Evolutionary conservation across 2,329 filamentous ascomycete species (phyloP), one percentile per base, ranked within the genome.

Genomic region (Cercospora sp.): DNA sequence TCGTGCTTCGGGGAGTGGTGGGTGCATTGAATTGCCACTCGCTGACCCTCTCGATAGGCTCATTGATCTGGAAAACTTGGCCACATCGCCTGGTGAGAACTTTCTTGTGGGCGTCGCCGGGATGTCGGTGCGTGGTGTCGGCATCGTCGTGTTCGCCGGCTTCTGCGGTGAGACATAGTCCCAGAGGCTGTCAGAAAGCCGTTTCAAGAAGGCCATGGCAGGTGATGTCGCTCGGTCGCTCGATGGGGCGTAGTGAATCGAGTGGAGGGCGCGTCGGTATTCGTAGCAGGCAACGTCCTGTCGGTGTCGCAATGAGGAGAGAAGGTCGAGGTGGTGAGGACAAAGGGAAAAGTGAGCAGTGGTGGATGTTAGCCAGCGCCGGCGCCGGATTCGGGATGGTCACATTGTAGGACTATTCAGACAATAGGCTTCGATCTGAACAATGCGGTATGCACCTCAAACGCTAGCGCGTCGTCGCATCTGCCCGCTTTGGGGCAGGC

Each of bases 161-260:
- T 82, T 82, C 58, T 76, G 75, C 10, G 82, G 82, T 62, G 80
- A 82, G 61, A 83, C 74, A 67, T 79, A 81, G 66, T 76, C 76
- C 81, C 80, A 82, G 66, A 83, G 74, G 59, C 74, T 75, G 60
- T 78, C 75, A 8, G 79, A 77, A 6, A 82, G 71, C 51, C 75
- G 74, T 58, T 75, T 72, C 73, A 73, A 63, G 63, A 73, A 72
- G 13, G 72, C 66, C 72, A 73, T 73, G 32, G 21, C 21, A 2
- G n/a, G 26, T 55, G 64, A 8, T n/a, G 9, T 18, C 21, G 58
- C 12, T 21, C 43, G 6, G 12, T 40, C 43, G 53, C 37, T 24
- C 28, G 43, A 13, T 24, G 16, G 28, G 28, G 37, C 32, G 58
- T 24, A 28, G 28, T 61, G 37, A 45, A 12, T 49, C 28, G 32